phyloP scores from a whole-genome alignment of 768 basidiomycete genomes.

The Artomyces pyxidatus region DNA sequence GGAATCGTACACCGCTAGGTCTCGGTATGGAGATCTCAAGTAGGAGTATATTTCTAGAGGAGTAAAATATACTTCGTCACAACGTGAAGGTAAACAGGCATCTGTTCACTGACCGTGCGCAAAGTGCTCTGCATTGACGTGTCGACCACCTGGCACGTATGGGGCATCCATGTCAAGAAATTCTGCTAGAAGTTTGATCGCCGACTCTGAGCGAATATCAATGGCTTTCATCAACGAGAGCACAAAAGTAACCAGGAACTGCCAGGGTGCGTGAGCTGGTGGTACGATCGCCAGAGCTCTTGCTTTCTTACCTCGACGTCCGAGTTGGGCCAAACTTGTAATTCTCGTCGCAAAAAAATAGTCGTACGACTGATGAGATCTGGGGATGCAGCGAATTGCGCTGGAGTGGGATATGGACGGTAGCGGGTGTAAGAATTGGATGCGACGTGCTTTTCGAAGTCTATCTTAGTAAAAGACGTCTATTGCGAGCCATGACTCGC shows the following conservation, averaged over 20 bases:
- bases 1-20: conserved; percentile 74
- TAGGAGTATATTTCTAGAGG: conserved; percentile 80
- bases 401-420: conserved; percentile 82
- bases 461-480: conserved; percentile 3
- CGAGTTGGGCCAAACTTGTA: conserved; percentile 81
- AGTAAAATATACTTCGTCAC: too few relatives aligned
- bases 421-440: conserved; percentile 82
- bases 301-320: conserved; percentile 71
- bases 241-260: conserved; percentile 88
- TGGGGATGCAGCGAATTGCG: conserved; percentile 72
- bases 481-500: conserved; percentile 14
- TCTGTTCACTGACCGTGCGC: conserved; percentile 63
- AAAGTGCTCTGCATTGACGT: conserved; percentile 83
- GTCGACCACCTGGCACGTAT: conserved; percentile 46
- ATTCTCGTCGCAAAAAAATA: conserved; percentile 73
- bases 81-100: too few relatives aligned
- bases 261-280: conserved; percentile 15
- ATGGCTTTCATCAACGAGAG: conserved; percentile 87
- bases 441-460: conserved; percentile 77
- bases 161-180: conserved; percentile 76
- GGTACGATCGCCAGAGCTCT: background rate
- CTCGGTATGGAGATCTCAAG: conserved; percentile 81
- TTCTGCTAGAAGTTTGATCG: conserved; percentile 76
- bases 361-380: conserved; percentile 72
- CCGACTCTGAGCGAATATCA: conserved; percentile 86